Evolutionary conservation across 106 monocot species (phyloP).

Genomic region (Chionographis japonica): DNA sequence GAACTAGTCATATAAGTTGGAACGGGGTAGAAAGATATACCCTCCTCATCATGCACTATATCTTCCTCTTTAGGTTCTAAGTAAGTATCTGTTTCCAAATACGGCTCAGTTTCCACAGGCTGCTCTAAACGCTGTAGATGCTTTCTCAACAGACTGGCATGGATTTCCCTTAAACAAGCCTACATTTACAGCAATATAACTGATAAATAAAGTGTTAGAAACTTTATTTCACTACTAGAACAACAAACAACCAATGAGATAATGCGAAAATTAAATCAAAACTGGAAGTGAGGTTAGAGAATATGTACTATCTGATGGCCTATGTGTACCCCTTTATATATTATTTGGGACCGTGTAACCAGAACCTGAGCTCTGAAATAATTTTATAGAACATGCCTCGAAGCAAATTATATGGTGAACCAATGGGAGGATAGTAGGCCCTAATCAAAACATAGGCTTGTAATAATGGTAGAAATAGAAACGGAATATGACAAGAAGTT

Average conservation of each 20-base stretch:
- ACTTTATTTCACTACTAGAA: not conserved
- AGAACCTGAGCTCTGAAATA: too few species aligned
- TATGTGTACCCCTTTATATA: too few species aligned
- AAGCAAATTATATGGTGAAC: too few species aligned
- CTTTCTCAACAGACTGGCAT: constrained; percentile 71
- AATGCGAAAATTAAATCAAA: too few species aligned
- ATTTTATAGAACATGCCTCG: too few species aligned
- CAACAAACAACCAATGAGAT: not conserved
- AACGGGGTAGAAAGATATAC: constrained; percentile 17
- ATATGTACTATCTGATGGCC: too few species aligned
- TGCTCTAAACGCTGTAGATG: constrained; percentile 72
- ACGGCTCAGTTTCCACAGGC: constrained; percentile 25
- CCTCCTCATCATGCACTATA: constrained; percentile 23
- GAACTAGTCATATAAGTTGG: not conserved
- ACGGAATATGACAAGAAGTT: too few species aligned
- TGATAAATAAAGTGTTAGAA: not conserved
- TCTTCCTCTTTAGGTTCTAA: constrained; percentile 27
- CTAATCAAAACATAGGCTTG: too few species aligned
- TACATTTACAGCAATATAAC: constrained; percentile 14
- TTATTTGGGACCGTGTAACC: too few species aligned
- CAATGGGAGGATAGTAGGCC: too few species aligned
- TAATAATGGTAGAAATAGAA: too few species aligned
- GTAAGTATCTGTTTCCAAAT: constrained; percentile 23
- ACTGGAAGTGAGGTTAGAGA: too few species aligned
- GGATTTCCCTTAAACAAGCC: constrained; percentile 91